Evolutionary conservation across 768 basidiomycete species (phyloP).

Genomic region (Exsudoporus frostii): DNA sequence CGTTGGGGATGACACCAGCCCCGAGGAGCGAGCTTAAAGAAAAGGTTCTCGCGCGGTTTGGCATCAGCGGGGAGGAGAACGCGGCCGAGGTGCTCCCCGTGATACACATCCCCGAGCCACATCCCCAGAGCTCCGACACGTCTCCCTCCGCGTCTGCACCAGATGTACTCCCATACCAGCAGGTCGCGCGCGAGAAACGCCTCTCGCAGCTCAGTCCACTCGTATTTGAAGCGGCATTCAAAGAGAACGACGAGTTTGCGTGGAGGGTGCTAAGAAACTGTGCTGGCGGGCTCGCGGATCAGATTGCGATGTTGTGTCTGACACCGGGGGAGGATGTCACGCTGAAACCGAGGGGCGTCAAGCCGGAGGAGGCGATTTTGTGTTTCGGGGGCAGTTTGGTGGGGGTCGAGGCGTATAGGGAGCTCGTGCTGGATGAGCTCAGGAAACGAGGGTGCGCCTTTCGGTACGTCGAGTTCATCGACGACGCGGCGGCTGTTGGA

Average conservation of each 20-base stretch:
- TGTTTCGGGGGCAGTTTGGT: slow-evolving; percentile 81
- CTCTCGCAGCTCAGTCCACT: slow-evolving; percentile 71
- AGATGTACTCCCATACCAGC: slow-evolving; percentile 24
- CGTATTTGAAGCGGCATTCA: slow-evolving; percentile 77
- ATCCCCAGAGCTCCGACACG: slow-evolving; percentile 22
- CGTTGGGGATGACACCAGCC: slow-evolving; percentile 28
- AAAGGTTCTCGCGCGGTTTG: slow-evolving; percentile 53
- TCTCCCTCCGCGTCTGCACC: background rate
- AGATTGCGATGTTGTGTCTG: slow-evolving; percentile 48
- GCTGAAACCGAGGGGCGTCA: slow-evolving; percentile 37
- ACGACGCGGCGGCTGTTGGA: slow-evolving; percentile 66
- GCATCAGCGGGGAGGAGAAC: slow-evolving; percentile 42
- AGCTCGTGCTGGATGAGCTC: slow-evolving; percentile 53
- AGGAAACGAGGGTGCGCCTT: slow-evolving; percentile 58
- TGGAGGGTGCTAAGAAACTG: slow-evolving; percentile 51
- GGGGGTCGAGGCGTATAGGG: slow-evolving; percentile 57
- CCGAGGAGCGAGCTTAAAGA: slow-evolving; percentile 38
- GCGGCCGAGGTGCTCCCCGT: slow-evolving; percentile 59
- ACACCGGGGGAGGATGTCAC: slow-evolving; percentile 38
- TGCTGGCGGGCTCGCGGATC: slow-evolving; percentile 53
- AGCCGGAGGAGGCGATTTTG: slow-evolving; percentile 55
- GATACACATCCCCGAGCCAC: slow-evolving; percentile 60
- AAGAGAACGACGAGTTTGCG: slow-evolving; percentile 63
- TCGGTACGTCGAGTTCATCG: slow-evolving; percentile 60
- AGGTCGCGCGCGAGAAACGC: slow-evolving; percentile 61